A percentile compares a stretch with the other conserved stretches of the same genome.
phyloP scores from a whole-genome alignment of 192 early-diverging fungal species.

The Rhizophlyctis rosea region DNA sequence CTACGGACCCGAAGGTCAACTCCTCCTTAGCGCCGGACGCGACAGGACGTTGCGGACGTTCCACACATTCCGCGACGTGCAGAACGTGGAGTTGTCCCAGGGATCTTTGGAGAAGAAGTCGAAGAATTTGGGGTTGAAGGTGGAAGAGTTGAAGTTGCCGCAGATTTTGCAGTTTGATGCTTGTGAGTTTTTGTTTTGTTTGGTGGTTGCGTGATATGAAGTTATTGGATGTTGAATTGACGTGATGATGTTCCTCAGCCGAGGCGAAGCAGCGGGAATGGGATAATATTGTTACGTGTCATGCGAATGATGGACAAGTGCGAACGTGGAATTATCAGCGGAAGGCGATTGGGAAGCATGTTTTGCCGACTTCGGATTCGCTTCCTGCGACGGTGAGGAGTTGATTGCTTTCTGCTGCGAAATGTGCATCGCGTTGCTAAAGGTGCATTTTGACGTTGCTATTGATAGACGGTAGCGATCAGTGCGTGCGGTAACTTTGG shows the following conservation, averaged over 20 bases:
- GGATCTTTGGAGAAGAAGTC: conserved; percentile 64
- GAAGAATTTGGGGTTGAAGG: conserved; percentile 53
- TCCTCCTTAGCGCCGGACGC: conserved; percentile 75
- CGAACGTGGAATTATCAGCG: conserved; percentile 82
- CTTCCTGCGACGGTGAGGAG: conserved; percentile 49
- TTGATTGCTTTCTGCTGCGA: neutral
- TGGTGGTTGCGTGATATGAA: neutral
- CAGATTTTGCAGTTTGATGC: conserved; percentile 72
- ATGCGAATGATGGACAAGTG: conserved; percentile 68
- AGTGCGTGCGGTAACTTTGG: conserved; percentile 94
- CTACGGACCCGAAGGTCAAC: conserved; percentile 69
- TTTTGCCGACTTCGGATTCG: conserved; percentile 61
- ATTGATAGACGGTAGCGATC: conserved; percentile 56
- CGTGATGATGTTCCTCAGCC: conserved; percentile 21
- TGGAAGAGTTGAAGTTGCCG: conserved; percentile 71
- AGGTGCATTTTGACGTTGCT: neutral
- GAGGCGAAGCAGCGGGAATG: conserved; percentile 71
- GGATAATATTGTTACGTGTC: conserved; percentile 90
- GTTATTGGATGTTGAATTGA: conserved; percentile 2
- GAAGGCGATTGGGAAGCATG: conserved; percentile 70
- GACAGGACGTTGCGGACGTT: conserved; percentile 83
- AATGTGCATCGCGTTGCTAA: neutral
- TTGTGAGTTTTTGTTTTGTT: conserved; percentile 37
- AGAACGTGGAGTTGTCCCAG: conserved; percentile 84
- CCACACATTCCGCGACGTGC: conserved; percentile 79